These are phyloP conservation scores for Brassica incana DNA, from an alignment of 345 rosid genomes.

Conservation along the genomic window DNA sequence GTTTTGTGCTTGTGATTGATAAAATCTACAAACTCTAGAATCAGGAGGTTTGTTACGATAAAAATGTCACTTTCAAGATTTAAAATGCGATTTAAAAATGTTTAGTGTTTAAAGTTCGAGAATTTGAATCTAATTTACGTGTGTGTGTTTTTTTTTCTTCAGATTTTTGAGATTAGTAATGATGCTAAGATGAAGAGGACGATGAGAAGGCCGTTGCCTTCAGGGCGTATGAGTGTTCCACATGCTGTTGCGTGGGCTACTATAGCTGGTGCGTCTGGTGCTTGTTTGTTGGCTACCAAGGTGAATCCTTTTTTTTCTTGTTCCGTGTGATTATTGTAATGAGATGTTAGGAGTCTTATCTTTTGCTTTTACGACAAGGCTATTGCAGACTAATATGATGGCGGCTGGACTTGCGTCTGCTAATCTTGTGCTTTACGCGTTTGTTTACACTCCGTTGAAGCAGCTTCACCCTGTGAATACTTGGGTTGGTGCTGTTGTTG, in stretches of 20 bases:
- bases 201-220: constrained; percentile 78
- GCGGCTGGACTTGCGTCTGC: constrained; percentile 90
- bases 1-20: constrained; percentile 32
- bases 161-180: constrained; percentile 84
- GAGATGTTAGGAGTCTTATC: constrained; percentile 35
- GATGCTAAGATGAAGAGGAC: constrained; percentile 98
- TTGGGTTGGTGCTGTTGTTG: constrained; percentile 98
- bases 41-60: no score
- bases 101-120: no score
- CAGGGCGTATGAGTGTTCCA: constrained; percentile 63
- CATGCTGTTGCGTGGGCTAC: constrained; percentile 88
- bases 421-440: constrained; percentile 71
- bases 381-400: constrained; percentile 89
- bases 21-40: no score
- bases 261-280: constrained; percentile 71
- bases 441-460: constrained; percentile 85
- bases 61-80: no score
- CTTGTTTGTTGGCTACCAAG: constrained; percentile 75
- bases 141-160: no score
- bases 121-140: no score
- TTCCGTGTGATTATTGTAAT: no score
- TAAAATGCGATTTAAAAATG: no score
- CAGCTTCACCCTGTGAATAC: constrained; percentile 96
- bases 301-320: constrained; percentile 13
- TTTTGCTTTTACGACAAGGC: constrained; percentile 56